These are phyloP conservation scores for Sporisorium sorghi DNA, from an alignment of 1,284 basidiomycete genomes.

Conservation along the genomic window DNA sequence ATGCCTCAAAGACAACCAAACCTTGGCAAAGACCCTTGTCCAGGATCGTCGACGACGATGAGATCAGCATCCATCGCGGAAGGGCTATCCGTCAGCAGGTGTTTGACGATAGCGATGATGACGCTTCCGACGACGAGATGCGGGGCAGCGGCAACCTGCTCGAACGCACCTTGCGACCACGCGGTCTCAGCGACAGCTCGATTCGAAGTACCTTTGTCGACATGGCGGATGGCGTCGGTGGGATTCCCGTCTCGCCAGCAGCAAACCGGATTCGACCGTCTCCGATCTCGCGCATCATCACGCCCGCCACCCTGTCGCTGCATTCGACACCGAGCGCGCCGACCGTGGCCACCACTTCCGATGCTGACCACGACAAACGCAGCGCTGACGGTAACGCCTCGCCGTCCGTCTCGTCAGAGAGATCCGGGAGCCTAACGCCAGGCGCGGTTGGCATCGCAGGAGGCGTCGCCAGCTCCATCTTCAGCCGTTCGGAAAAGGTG, in stretches of 20 bases:
- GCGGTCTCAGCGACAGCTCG: slow-evolving; percentile 65
- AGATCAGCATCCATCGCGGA: slow-evolving; percentile 57
- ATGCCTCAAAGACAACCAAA: slow-evolving; percentile 11
- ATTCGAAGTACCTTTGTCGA: slow-evolving; percentile 65
- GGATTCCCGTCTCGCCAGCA: slow-evolving; percentile 21
- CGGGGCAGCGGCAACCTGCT: slow-evolving; percentile 28
- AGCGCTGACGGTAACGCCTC: slow-evolving; percentile 28
- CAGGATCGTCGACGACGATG: slow-evolving; percentile 63
- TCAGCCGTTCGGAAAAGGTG: slow-evolving; percentile 46
- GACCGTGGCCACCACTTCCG: slow-evolving; percentile 1
- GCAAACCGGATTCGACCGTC: slow-evolving; percentile 33
- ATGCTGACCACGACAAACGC: slow-evolving; percentile 6
- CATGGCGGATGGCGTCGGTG: slow-evolving; percentile 26
- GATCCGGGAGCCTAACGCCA: slow-evolving; percentile 39
- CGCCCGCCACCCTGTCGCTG: slow-evolving; percentile 59
- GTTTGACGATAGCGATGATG: slow-evolving; percentile 43
- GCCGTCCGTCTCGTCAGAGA: slow-evolving; percentile 36
- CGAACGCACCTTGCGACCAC: slow-evolving; percentile 47
- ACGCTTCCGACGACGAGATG: slow-evolving; percentile 39
- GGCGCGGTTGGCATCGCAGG: slow-evolving; percentile 22
- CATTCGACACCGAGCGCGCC: slow-evolving; percentile 39
- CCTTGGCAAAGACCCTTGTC: slow-evolving; percentile 40
- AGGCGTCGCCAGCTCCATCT: slow-evolving; percentile 34
- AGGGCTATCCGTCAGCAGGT: slow-evolving; percentile 45
- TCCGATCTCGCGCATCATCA: slow-evolving; percentile 59